These are phyloP conservation scores for Penicillium sp. DNA, from an alignment of 2,329 filamentous ascomycete genomes.

Conservation along the genomic window DNA sequence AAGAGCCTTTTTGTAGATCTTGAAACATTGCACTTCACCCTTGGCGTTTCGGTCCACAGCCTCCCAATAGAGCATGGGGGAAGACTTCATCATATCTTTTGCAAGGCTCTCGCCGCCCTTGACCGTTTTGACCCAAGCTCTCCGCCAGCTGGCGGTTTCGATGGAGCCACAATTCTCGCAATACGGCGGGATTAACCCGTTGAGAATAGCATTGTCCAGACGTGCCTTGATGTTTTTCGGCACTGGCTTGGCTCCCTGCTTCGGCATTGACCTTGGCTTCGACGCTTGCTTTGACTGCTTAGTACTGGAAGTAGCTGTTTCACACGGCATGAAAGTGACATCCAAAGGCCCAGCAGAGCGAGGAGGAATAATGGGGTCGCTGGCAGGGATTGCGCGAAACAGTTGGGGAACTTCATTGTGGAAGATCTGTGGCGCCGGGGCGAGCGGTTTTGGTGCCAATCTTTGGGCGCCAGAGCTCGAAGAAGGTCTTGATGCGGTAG, in stretches of 20 bases:
- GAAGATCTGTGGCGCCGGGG: constrained; percentile 38
- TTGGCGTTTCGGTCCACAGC: constrained; percentile 61
- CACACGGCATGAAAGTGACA: constrained; percentile 44
- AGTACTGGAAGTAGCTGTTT: not conserved
- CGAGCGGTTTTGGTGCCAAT: constrained; percentile 36
- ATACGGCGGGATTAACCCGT: constrained; percentile 80
- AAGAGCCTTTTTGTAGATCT: constrained; percentile 71
- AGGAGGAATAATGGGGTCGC: constrained; percentile 47
- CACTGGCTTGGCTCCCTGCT: constrained; percentile 58
- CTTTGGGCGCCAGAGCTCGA: constrained; percentile 36
- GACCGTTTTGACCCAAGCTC: constrained; percentile 77
- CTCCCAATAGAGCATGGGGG: constrained; percentile 71
- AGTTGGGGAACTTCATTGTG: constrained; percentile 34
- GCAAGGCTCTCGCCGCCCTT: constrained; percentile 67
- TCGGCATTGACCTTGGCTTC: constrained; percentile 22
- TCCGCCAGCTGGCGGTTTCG: constrained; percentile 93
- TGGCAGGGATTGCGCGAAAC: constrained; percentile 43
- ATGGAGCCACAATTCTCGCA: constrained; percentile 94
- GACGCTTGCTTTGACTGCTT: constrained; percentile 22
- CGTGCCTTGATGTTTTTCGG: constrained; percentile 61
- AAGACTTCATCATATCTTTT: constrained; percentile 69
- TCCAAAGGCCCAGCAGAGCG: constrained; percentile 40
- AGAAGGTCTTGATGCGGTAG: constrained; percentile 34
- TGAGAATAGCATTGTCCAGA: constrained; percentile 60
- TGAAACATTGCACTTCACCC: constrained; percentile 64